Evolutionary conservation across 352 stramenopile genomes (phyloP).

Genomic region (Labyrinthula sp.): DNA sequence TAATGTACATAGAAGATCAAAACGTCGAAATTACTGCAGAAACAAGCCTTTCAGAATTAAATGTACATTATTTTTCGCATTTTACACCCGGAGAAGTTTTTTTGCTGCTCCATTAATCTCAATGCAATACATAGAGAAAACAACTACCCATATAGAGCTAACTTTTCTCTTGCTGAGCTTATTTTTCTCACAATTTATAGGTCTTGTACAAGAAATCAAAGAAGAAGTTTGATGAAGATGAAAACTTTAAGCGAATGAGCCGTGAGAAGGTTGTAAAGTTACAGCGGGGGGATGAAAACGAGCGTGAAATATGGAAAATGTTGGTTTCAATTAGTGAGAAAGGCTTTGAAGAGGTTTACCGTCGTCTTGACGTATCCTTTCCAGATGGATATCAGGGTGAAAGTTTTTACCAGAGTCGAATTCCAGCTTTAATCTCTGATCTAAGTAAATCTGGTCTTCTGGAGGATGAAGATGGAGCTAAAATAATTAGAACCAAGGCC

Average conservation of each 20-base stretch:
- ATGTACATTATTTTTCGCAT: conserved; percentile 35
- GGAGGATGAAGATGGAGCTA: conserved; percentile 56
- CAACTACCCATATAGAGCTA: conserved; percentile 7
- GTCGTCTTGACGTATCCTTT: conserved; percentile 50
- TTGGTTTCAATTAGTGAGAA: conserved; percentile 54
- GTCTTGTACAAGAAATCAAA: conserved; percentile 72
- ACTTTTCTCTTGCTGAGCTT: too few species aligned
- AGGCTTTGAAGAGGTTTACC: conserved; percentile 63
- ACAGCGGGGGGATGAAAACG: conserved; percentile 60
- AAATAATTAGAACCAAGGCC: conserved; percentile 66
- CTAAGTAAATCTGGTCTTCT: conserved; percentile 63
- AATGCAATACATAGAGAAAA: not conserved
- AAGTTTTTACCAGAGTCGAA: conserved; percentile 74
- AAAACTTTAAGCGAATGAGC: conserved; percentile 80
- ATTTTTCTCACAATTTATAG: conserved; percentile 25
- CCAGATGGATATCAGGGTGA: conserved; percentile 58
- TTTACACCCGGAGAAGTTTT: not conserved
- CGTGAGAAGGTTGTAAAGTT: conserved; percentile 90
- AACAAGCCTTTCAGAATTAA: conserved; percentile 86
- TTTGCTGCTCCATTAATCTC: not conserved
- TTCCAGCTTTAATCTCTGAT: conserved; percentile 65
- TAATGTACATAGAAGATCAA: conserved; percentile 91
- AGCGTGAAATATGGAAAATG: conserved; percentile 52
- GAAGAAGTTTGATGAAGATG: conserved; percentile 81
- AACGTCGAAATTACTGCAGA: conserved; percentile 72